Percentiles rank a stretch among this genome's conserved stretches.
These are phyloP conservation scores for Neurospora sp. DNA, from an alignment of 2,329 filamentous ascomycete genomes.

Conservation along the genomic window DNA sequence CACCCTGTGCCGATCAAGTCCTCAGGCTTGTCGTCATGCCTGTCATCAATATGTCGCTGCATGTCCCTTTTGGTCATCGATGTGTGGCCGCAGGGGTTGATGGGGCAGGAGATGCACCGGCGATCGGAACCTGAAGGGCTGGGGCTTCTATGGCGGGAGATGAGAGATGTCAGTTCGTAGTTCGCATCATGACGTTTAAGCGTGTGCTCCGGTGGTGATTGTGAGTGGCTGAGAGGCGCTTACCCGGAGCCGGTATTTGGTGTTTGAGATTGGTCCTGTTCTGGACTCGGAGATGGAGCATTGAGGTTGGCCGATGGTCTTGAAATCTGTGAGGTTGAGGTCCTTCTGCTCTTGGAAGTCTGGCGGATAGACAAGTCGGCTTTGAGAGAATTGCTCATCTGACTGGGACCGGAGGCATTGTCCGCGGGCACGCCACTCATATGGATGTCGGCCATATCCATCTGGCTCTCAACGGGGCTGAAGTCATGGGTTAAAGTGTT, in stretches of 20 bases:
- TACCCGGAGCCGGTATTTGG: not conserved
- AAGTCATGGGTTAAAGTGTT: too few relatives aligned
- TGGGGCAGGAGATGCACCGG: not conserved
- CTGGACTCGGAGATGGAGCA: not conserved
- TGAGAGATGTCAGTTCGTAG: not conserved
- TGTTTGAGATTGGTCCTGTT: not conserved
- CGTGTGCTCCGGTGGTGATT: not conserved
- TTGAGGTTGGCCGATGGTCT: not conserved
- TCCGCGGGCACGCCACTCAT: not conserved
- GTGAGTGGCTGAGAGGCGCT: not conserved
- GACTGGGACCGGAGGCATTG: not conserved
- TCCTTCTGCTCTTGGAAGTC: not conserved
- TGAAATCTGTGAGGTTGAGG: not conserved
- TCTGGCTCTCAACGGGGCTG: not conserved
- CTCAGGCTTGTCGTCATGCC: not conserved
- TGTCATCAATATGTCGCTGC: not conserved
- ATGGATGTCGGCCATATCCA: not conserved
- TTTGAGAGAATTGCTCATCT: not conserved
- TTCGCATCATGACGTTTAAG: not conserved
- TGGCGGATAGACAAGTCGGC: not conserved
- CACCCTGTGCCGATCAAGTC: not conserved
- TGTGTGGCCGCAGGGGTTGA: not conserved
- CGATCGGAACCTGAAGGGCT: not conserved
- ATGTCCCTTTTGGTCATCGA: not conserved
- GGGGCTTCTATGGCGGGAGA: not conserved